These are phyloP conservation scores for Mortierella alpina DNA, from an alignment of 192 early-diverging fungal species.

Conservation along the genomic window DNA sequence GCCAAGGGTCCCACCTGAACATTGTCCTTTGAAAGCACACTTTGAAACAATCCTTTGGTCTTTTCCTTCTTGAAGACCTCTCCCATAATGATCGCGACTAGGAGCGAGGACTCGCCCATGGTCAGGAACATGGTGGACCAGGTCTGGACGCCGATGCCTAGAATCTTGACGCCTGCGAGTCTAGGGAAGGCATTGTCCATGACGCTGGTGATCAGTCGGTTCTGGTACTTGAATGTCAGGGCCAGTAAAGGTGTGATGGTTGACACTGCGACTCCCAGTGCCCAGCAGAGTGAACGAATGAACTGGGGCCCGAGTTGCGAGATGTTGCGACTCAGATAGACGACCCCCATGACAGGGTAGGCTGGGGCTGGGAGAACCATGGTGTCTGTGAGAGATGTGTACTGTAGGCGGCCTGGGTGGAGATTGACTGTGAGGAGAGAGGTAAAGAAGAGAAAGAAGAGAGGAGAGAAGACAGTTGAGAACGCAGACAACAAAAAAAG, in stretches of 20 bases:
- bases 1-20: constrained; percentile 45
- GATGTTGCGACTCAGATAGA: constrained; percentile 50
- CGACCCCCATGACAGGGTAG: constrained; percentile 46
- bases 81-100: constrained; percentile 48
- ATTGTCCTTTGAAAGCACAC: constrained; percentile 36
- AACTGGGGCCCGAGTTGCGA: constrained; percentile 38
- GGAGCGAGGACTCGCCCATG: constrained; percentile 48
- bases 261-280: constrained; percentile 41
- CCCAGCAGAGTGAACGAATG: constrained; percentile 49
- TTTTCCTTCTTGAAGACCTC: constrained; percentile 54
- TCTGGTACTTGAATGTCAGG: constrained; percentile 45
- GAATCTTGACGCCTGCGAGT: constrained; percentile 33
- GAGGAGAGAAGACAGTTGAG: neutral
- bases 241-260: constrained; percentile 48
- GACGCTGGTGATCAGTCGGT: constrained; percentile 38
- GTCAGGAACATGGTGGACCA: constrained; percentile 55
- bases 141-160: constrained; percentile 49
- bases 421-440: neutral
- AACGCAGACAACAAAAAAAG: too few relatives aligned
- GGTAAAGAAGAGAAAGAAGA: neutral
- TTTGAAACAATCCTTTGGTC: constrained; percentile 46
- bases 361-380: constrained; percentile 50
- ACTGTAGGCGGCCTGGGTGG: neutral
- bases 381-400: neutral
- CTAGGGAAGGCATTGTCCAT: constrained; percentile 43